A percentile compares a stretch with the other conserved stretches of the same genome.
Conservation (phyloP, 345 rosid species). For the Firmiana major region DNA sequence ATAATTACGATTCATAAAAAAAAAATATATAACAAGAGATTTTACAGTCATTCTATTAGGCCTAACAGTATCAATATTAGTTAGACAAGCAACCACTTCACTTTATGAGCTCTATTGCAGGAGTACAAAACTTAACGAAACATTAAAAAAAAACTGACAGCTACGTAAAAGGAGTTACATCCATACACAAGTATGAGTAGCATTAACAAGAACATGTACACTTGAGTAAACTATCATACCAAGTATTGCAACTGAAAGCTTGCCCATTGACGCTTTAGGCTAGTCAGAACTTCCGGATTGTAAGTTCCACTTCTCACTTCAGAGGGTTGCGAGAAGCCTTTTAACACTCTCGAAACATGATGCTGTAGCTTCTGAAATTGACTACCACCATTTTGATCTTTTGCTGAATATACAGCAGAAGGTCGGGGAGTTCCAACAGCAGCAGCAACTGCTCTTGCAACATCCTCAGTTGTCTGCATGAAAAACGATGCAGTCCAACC, state of each 20-base stretch:
- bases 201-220: neutral
- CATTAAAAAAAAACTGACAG: neutral
- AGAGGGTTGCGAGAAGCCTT: conserved; percentile 63
- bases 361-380: conserved; percentile 69
- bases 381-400: conserved; percentile 59
- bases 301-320: conserved; percentile 51
- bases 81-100: neutral
- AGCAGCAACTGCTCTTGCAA: conserved; percentile 77
- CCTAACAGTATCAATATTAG: neutral
- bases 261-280: conserved; percentile 97
- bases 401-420: conserved; percentile 72
- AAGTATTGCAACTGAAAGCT: conserved; percentile 75
- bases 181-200: neutral
- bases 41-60: neutral
- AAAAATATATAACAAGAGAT: neutral
- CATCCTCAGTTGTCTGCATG: conserved; percentile 73
- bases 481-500: conserved; percentile 77
- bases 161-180: neutral
- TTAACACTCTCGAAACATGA: conserved; percentile 59
- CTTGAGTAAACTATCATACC: conserved; percentile 44
- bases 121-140: neutral
- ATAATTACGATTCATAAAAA: neutral
- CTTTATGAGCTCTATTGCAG: neutral
- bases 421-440: conserved; percentile 71
- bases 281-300: conserved; percentile 91